These are phyloP conservation scores for Xerocomus subilludens DNA, from an alignment of 1,284 basidiomycete species.

Conservation along the genomic window DNA sequence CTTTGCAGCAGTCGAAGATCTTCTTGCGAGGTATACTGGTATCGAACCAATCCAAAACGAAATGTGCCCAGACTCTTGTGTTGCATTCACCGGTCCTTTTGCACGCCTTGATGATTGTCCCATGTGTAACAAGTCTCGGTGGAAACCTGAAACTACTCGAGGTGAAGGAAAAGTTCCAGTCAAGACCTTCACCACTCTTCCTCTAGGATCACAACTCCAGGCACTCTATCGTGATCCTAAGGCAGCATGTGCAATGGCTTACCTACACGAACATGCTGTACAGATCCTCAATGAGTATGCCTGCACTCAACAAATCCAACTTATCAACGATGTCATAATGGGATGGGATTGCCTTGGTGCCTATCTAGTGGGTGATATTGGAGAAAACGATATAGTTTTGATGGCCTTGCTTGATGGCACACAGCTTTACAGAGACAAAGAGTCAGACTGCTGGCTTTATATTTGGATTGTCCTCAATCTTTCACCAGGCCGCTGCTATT, in stretches of 20 bases:
- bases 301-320: too few relatives aligned
- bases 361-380: neutral
- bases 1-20: too few relatives aligned
- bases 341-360: constrained; percentile 16
- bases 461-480: constrained; percentile 5
- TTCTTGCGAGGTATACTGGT: neutral
- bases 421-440: neutral
- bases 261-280: too few relatives aligned
- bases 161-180: too few relatives aligned
- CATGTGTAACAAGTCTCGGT: neutral
- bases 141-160: neutral
- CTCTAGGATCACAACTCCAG: too few relatives aligned
- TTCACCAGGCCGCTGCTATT: neutral
- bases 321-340: neutral
- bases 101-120: too few relatives aligned
- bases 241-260: too few relatives aligned
- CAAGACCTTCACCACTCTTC: too few relatives aligned
- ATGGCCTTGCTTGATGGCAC: neutral
- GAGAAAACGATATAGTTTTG: neutral
- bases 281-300: too few relatives aligned
- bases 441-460: constrained; percentile 14
- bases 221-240: too few relatives aligned
- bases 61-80: neutral
- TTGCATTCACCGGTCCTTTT: neutral
- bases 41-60: neutral